Evolutionary conservation across 805 yeast species (phyloP), one percentile per base, ranked within the genome.

Genomic region (Zygoascus bituminiphila): DNA sequence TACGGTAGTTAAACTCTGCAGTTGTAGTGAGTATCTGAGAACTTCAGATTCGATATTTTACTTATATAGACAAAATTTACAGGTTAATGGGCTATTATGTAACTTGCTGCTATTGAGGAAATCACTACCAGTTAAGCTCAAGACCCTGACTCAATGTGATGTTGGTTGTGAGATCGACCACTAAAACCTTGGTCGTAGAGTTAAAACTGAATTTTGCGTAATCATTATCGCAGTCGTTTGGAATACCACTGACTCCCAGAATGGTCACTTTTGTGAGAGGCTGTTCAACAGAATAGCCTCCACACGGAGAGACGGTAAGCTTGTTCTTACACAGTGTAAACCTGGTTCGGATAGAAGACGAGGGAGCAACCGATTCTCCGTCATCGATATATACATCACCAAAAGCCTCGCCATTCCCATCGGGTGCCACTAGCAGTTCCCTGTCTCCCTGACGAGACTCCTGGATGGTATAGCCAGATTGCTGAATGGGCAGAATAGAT

Each of bases 321-420:
- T 10, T 12, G 10, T 36, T 36, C 3, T 15, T 15, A 7, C 40
- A 10, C 40, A 17, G 20, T 5, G 12, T 36, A 20, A 36, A 15
- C 7, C 20, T 12, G 22, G 22, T 17, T 20, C 22, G 22, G 15
- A 36, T 36, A 20, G 20, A 15, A 4, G 12, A 4, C 7, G 40
- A 15, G 12, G 40, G 22, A 15, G 20, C 15, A 20, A 36, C 15
- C 12, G 40, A 36, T 57, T 82, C 86, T n/a, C 93, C 95, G 64
- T 88, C 96, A 63, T 88, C 96, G 42, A 85, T 61, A 60, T 86
- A 88, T 26, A 88, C 63, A 4, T 65, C 63, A 1, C 83, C 82
- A 0, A 64, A 62, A 0, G 87, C 85, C 6, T 57, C 51, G 0
- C 78, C 79, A 1, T 64, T 52, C 2, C 59, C 53, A 39, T 61